Evolutionary conservation across 768 basidiomycete species (phyloP).

Genomic region (Coprinopsis cinerea): DNA sequence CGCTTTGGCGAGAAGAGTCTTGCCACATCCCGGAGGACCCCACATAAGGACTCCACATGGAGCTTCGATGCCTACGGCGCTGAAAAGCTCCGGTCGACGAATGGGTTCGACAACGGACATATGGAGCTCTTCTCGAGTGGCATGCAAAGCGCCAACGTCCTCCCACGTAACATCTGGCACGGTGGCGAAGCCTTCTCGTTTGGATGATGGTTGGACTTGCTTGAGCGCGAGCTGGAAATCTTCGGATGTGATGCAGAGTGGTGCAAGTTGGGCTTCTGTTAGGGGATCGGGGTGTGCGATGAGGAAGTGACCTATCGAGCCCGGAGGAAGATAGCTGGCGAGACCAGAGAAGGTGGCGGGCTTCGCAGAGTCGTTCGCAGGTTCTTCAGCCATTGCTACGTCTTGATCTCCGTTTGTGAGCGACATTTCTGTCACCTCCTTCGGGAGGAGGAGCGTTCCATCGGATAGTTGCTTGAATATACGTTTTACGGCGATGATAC

Average conservation of each 20-base stretch:
- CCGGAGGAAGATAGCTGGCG: constrained; percentile 28
- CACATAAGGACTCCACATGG: constrained; percentile 94
- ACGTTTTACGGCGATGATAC: constrained; percentile 92
- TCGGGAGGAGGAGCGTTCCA: constrained; percentile 53
- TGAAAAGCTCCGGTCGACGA: constrained; percentile 82
- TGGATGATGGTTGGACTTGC: constrained; percentile 91
- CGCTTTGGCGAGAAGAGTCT: constrained; percentile 95
- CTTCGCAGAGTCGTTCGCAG: constrained; percentile 12
- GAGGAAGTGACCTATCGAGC: constrained; percentile 88
- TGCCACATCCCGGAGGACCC: constrained; percentile 98
- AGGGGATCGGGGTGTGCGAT: constrained; percentile 80
- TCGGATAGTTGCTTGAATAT: constrained; percentile 82
- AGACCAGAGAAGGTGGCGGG: constrained; percentile 20
- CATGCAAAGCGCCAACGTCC: constrained; percentile 89
- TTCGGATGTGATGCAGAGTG: constrained; percentile 70
- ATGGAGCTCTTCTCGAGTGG: constrained; percentile 83
- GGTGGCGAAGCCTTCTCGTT: constrained; percentile 96
- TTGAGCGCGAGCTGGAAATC: constrained; percentile 83
- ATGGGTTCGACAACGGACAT: constrained; percentile 99
- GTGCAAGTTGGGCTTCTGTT: constrained; percentile 69
- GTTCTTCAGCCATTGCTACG: constrained; percentile 40
- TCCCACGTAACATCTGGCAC: constrained; percentile 95
- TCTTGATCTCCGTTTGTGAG: constrained; percentile 23
- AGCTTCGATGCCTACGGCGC: constrained; percentile 81
- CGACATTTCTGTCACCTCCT: constrained; percentile 19